These are phyloP conservation scores for Lipomyces japonicus DNA, from an alignment of 805 yeast species.

Conservation along the genomic window DNA sequence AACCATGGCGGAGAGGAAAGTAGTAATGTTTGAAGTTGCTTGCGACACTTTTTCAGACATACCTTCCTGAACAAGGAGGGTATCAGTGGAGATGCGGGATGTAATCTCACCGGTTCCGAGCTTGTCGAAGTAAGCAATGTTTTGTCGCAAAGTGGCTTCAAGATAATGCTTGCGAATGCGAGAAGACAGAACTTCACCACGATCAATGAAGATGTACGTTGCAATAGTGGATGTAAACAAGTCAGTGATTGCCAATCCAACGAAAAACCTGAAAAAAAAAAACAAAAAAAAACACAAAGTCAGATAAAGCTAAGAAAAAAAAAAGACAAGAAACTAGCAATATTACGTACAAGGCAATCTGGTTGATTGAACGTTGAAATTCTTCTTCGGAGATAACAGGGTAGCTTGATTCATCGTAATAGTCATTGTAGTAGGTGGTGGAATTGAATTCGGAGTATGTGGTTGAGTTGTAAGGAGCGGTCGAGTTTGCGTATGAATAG, in stretches of 20 bases:
- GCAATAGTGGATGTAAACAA: slow-evolving; percentile 31
- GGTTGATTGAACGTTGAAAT: slow-evolving; percentile 37
- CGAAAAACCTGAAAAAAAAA: background rate
- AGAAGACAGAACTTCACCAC: slow-evolving; percentile 43
- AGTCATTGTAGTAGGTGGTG: background rate
- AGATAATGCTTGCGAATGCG: slow-evolving; percentile 40
- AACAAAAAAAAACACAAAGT: background rate
- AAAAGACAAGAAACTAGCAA: background rate
- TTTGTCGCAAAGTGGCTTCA: slow-evolving; percentile 40
- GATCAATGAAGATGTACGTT: slow-evolving; percentile 38
- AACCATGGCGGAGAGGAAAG: slow-evolving; percentile 40
- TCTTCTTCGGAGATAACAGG: slow-evolving; percentile 10
- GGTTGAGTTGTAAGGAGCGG: background rate
- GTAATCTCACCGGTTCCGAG: slow-evolving; percentile 44
- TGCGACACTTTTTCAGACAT: slow-evolving; percentile 43
- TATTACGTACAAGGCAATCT: background rate
- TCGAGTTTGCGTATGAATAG: slow-evolving; percentile 4
- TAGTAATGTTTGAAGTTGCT: slow-evolving; percentile 39
- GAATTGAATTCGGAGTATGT: background rate
- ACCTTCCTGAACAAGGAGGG: slow-evolving; percentile 43
- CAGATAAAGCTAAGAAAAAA: background rate
- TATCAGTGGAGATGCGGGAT: slow-evolving; percentile 42
- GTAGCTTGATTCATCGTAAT: background rate
- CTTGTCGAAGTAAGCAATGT: slow-evolving; percentile 43
- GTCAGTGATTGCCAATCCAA: slow-evolving; percentile 20